These are phyloP conservation scores for Suillus variegatus DNA, from an alignment of 768 basidiomycete species.

Conservation along the genomic window DNA sequence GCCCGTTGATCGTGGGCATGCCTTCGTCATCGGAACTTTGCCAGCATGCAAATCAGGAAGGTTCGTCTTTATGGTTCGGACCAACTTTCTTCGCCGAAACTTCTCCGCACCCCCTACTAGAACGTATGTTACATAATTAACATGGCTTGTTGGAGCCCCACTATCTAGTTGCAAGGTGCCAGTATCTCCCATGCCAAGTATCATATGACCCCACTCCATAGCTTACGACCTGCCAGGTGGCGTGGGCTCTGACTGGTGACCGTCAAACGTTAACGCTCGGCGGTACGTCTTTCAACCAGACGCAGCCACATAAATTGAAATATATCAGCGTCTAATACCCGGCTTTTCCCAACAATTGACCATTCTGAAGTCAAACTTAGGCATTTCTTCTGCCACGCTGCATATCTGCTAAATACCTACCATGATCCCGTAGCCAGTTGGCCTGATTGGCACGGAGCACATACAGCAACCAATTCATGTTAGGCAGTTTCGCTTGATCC, in stretches of 20 bases:
- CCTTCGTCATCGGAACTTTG: neutral
- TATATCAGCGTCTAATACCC: neutral
- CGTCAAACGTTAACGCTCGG: neutral
- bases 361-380: neutral
- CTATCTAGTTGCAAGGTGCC: neutral
- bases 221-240: neutral
- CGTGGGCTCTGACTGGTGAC: neutral
- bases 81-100: neutral
- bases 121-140: neutral
- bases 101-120: neutral
- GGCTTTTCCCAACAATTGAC: neutral
- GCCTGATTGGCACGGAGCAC: neutral
- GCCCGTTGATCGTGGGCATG: conserved; percentile 1
- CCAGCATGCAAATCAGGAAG: conserved; percentile 5
- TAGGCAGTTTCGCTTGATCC: neutral
- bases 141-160: neutral
- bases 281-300: neutral
- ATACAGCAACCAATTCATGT: neutral
- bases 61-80: neutral
- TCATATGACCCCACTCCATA: neutral
- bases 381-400: neutral
- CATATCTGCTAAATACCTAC: neutral
- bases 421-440: neutral
- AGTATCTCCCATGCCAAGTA: neutral
- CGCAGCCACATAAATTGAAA: neutral